Base-by-base conservation (phyloP, 768 basidiomycete genomes). In the Leccinum imitatum region DNA sequence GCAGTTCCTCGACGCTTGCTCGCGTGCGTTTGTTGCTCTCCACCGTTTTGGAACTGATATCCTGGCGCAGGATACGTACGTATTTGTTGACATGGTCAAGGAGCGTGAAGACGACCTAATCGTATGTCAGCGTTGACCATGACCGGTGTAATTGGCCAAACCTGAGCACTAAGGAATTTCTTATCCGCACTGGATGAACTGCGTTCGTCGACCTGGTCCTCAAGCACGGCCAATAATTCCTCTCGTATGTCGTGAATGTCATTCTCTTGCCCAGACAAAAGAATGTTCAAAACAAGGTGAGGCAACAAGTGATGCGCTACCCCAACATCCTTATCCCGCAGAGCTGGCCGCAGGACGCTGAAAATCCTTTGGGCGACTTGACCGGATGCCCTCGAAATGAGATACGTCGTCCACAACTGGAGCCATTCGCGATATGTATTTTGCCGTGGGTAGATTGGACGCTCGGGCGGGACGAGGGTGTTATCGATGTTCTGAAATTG, bases 381-480 rank as follows among this genome's bases (percentile, higher is more conserved):
- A 19, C 85, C 85, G 2, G 84, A 80, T 7, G 83, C 85, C 58
- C 78, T 82, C 11, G 82, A 79, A 57, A 98, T 91, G 37, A 99
- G 82, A 71, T 93, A 82, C 10, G 82, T 79, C 2, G 93, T 87
- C 94, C 95, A 98, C 0, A 83, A 71, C 64, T 96, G 94, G 35
- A 98, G 83, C 97, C 97, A 99, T 73, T 98, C 95, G 46, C 95
- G 86, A 74, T 98, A 99, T 0, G 93, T 96, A n/a, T 59, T 67
- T 58, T 87, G 82, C 5, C 76, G 75, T 1, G 84, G 81, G 74
- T 98, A 99, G 58, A 98, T 86, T 3, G 96, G 95, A 63, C 87
- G 84, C 53, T 78, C 73, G 19, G 79, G 70, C 3, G 76, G 65
- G 11, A 76, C 77, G 2, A 73, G 67, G 2, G 72, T 67, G 8